Evolutionary conservation across 352 stramenopile genomes (phyloP), one percentile per base, ranked within the genome.

Genomic region (Pythium brachiatum): DNA sequence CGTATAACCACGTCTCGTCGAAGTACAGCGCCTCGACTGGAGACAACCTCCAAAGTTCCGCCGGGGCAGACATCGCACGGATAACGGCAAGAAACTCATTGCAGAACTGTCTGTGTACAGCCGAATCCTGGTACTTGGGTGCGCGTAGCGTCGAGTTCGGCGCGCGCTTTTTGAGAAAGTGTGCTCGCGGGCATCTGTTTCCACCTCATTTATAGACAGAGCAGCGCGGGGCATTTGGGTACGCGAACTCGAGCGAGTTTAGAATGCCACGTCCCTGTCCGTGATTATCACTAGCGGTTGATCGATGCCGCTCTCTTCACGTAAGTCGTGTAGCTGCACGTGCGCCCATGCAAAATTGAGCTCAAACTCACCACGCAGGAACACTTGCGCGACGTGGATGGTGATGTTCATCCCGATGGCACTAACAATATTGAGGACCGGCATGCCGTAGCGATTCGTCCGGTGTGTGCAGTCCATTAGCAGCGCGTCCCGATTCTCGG

Each of bases 381-480:
- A 69, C 4, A 23, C 27, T 56, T 70, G 61, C 2, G 46, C 66
- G n/a, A 74, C 44, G 20, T 70, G 53, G 26, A 70, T 59, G 0
- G 57, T 69, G 1, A 58, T 63, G 21, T 68, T 71, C 68, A 74
- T 72, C 6, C 68, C 64, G 12, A 39, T 66, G 15, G 69, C 46
- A 12, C 50, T 50, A 3, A 72, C 60, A 11, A 75, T 67, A n/a
- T 66, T 71, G 2, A 75, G 32, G 11, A 75, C 31, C 2, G 69
- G 64, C 25, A 75, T 60, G 15, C 58, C 48, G 36, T 64, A 72
- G 7, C 38, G n/a, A 47, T 75, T 75, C 2, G 64, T 75, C 3
- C 23, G 18, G 20, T 64, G 70, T 13, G 69, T 75, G 21, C 64
- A 75, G n/a, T 70, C 60, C 39, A 72, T 58, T 15, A 72, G 20